A percentile compares a stretch with the other conserved stretches of the same genome.
These are phyloP conservation scores for Harringtonia aguacate DNA, from an alignment of 2,329 filamentous ascomycete species.

Conservation along the genomic window DNA sequence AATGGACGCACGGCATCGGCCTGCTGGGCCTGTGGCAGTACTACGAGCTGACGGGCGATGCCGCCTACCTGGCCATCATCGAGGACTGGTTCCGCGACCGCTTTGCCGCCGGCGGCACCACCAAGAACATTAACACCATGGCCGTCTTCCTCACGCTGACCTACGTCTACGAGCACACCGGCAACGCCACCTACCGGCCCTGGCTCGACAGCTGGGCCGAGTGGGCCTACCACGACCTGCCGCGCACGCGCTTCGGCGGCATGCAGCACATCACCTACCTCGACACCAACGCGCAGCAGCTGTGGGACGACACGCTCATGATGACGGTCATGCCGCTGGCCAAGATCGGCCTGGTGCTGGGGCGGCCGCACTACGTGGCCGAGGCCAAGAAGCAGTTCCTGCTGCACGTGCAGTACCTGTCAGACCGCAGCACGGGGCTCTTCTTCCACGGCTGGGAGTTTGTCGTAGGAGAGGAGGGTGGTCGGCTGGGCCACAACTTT, in stretches of 20 bases:
- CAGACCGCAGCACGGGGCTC: conserved; percentile 58
- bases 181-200: conserved; percentile 57
- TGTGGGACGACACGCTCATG: conserved; percentile 83
- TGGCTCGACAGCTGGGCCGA: conserved; percentile 77
- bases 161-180: conserved; percentile 65
- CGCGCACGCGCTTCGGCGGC: conserved; percentile 57
- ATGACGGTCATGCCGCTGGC: conserved; percentile 76
- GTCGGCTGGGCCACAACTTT: conserved; percentile 42
- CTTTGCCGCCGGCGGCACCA: conserved; percentile 60
- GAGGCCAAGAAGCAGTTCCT: conserved; percentile 73
- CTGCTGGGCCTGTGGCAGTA: conserved; percentile 78
- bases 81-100: conserved; percentile 63
- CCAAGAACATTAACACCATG: conserved; percentile 84
- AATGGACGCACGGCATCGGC: conserved; percentile 73
- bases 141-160: conserved; percentile 66
- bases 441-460: conserved; percentile 83
- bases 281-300: conserved; percentile 58
- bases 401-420: conserved; percentile 68
- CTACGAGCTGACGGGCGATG: conserved; percentile 58
- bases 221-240: conserved; percentile 70
- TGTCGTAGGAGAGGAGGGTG: conserved; percentile 25
- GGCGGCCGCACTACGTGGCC: conserved; percentile 60
- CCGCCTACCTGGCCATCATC: conserved; percentile 52
- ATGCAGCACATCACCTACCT: conserved; percentile 71
- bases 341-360: conserved; percentile 64